Base-by-base conservation (phyloP, 805 yeast species). In the Metschnikowia gelsemii region DNA sequence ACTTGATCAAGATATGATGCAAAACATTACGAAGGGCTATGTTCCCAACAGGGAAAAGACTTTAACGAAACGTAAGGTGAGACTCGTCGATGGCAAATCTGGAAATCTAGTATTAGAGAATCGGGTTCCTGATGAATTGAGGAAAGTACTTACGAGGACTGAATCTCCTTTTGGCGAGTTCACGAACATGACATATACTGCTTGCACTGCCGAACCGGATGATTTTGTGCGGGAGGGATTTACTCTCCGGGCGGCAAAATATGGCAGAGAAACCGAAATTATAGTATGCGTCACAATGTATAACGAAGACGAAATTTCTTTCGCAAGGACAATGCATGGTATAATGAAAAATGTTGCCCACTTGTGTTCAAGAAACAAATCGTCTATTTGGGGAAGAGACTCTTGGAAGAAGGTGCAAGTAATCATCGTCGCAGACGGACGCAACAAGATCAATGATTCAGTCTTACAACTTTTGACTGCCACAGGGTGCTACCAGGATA, bases 361-460 rank as follows among this genome's bases (percentile, higher is more conserved):
- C 57, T 70, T 93, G 38, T 80, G 96, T 59, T 78, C 84, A 12
- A 79, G 99, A 62, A 74, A 76, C 40, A 84, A 81, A 60, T 85
- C 96, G 28, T 72, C 84, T 37, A 84, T 86, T 13, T 93, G 99
- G 99, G 98, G 99, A 4, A 81, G 82, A 51, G 95, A 90, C 45
- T 85, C 96, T 19, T 93, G 99, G 99, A 89, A 93, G 59, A 93
- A 91, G 64, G 83, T 93, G 16, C 96, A 91, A 40, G 96, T 93
- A 11, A 72, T 87, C 42, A 83, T 93, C 54, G 86, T 93, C 17
- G 80, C 96, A 35, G 99, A 93, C 67, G 99, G 99, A 55, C 81
- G 99, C 65, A 79, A 84, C 44, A 91, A 91, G 57, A 83, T 93
- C 34, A 75, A 80, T 54, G 86, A 86, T 18, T 85, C 95, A 13